Percentiles rank a stretch among this genome's conserved stretches.
Evolutionary conservation across 164 flowering plant species (phyloP).

Genomic region (Umbellularia californica): DNA sequence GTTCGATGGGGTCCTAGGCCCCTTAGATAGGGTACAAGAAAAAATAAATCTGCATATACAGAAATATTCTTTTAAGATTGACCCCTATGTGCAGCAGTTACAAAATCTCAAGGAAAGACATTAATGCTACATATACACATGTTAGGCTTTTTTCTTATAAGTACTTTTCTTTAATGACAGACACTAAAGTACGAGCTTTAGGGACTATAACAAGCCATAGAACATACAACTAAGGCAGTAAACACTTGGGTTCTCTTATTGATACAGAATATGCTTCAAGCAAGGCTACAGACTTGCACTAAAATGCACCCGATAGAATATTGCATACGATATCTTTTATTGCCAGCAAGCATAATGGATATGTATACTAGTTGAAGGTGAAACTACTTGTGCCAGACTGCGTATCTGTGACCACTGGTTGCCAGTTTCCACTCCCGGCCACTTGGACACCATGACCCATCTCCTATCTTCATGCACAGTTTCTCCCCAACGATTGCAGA

Average conservation of each 20-base stretch:
- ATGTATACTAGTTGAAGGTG: background rate
- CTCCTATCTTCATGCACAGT: constrained; percentile 84
- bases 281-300: background rate
- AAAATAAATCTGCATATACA: too few relatives aligned
- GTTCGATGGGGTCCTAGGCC: too few relatives aligned
- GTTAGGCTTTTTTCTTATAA: too few relatives aligned
- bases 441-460: constrained; percentile 81
- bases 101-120: too few relatives aligned
- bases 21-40: too few relatives aligned
- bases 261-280: constrained; percentile 2
- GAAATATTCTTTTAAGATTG: too few relatives aligned
- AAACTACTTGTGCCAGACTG: constrained; percentile 69
- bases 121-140: too few relatives aligned
- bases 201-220: background rate
- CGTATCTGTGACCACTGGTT: constrained; percentile 71
- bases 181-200: too few relatives aligned
- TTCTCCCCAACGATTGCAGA: constrained; percentile 73
- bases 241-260: background rate
- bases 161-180: background rate
- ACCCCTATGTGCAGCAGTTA: too few relatives aligned
- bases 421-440: constrained; percentile 83
- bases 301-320: background rate
- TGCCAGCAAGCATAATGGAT: background rate
- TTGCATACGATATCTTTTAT: background rate
- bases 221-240: background rate